Percentiles rank a stretch among this genome's conserved stretches.
phyloP scores from a whole-genome alignment of 306 rosid species.

The Quercus suber region DNA sequence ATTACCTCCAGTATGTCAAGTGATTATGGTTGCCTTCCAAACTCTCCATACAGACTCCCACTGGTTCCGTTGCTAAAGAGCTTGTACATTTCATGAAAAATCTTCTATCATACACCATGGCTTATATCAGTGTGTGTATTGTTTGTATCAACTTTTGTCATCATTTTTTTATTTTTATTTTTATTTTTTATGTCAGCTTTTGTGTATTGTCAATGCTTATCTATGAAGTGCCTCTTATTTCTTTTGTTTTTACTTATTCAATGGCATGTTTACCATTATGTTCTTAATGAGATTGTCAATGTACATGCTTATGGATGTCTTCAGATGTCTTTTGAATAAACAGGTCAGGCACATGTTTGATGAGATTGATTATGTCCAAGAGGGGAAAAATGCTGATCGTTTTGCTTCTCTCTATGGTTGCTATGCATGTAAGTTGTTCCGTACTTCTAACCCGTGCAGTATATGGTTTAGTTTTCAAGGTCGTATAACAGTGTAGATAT shows the following conservation, averaged over 20 bases:
- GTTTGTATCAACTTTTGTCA: background rate
- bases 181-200: background rate
- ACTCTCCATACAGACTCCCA: background rate
- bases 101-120: background rate
- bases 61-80: background rate
- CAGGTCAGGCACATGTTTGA: conserved; percentile 99
- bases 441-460: background rate
- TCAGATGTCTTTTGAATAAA: conserved; percentile 26
- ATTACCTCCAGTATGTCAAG: background rate
- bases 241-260: no score
- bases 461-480: background rate
- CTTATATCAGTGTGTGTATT: background rate
- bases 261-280: background rate
- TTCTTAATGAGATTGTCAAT: conserved; percentile 5
- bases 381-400: conserved; percentile 93
- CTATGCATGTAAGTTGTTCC: conserved; percentile 53
- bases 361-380: conserved; percentile 86
- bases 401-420: conserved; percentile 73
- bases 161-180: no score
- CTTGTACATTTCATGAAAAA: background rate
- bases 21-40: background rate
- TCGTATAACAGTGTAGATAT: background rate
- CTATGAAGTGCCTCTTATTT: background rate
- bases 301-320: background rate
- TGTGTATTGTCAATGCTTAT: background rate